Percentiles rank a stretch among this genome's conserved stretches.
phyloP scores from a whole-genome alignment of 2,329 filamentous ascomycete genomes.

The Talaromyces islandicus region DNA sequence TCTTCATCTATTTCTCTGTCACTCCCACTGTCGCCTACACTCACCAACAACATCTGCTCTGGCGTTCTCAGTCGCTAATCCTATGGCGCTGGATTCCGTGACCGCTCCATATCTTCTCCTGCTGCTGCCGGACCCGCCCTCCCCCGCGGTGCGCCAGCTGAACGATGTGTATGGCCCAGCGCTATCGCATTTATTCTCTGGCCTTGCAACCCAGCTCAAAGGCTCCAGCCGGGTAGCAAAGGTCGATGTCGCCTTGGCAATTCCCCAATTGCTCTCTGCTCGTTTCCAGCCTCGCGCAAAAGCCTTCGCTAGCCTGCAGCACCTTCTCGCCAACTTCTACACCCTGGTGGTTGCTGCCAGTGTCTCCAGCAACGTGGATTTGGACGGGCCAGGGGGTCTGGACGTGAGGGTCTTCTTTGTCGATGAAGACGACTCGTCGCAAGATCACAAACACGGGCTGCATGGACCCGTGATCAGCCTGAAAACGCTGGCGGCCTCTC shows the following conservation, averaged over 20 bases:
- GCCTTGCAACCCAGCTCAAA: constrained; percentile 35
- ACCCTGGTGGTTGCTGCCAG: constrained; percentile 69
- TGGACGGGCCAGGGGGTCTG: constrained; percentile 64
- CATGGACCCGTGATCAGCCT: constrained; percentile 49
- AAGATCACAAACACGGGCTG: constrained; percentile 5
- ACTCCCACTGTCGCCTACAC: background rate
- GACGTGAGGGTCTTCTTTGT: constrained; percentile 71
- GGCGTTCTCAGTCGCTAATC: background rate
- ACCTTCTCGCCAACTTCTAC: constrained; percentile 72
- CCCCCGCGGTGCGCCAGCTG: constrained; percentile 47
- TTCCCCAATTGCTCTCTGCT: constrained; percentile 54
- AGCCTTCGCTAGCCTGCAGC: constrained; percentile 64
- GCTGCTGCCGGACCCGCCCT: constrained; percentile 57
- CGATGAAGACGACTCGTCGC: constrained; percentile 47
- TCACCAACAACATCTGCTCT: background rate
- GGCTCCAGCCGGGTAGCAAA: constrained; percentile 28
- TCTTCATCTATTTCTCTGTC: background rate
- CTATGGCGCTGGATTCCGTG: background rate
- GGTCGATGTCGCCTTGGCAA: constrained; percentile 58
- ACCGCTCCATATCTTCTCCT: constrained; percentile 42
- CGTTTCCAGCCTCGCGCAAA: constrained; percentile 47
- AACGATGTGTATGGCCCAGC: constrained; percentile 56
- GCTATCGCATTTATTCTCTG: constrained; percentile 49
- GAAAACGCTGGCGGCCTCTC: constrained; percentile 39
- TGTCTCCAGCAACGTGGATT: constrained; percentile 55